These are phyloP conservation scores for Arthrobotrys pseudoclavata DNA, from an alignment of 2,329 filamentous ascomycete genomes.

Conservation along the genomic window DNA sequence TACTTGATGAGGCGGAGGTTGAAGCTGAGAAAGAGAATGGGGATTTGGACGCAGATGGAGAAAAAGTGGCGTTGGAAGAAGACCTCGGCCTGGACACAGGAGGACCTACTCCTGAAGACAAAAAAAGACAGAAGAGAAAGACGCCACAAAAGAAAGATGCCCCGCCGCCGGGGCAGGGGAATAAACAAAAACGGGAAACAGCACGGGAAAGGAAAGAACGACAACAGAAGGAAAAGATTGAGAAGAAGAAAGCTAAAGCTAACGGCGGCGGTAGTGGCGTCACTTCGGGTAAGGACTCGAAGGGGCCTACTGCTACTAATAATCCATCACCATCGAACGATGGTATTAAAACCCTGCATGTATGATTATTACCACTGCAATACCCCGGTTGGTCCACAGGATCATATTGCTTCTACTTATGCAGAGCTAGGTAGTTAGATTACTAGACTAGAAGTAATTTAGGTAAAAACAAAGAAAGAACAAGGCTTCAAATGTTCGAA, in stretches of 20 bases:
- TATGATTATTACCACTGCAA: slow-evolving; percentile 24
- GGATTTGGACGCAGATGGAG: background rate
- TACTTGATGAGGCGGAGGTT: slow-evolving; percentile 69
- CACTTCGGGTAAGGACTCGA: background rate
- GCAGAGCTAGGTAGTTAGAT: no score
- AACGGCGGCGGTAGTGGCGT: background rate
- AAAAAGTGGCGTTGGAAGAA: slow-evolving; percentile 23
- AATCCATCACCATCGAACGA: background rate
- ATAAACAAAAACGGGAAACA: slow-evolving; percentile 40
- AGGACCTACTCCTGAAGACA: slow-evolving; percentile 4
- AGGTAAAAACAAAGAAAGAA: background rate
- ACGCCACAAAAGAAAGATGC: background rate
- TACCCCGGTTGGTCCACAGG: background rate
- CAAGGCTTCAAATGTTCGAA: background rate
- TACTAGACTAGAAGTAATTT: no score
- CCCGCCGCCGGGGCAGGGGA: slow-evolving; percentile 7
- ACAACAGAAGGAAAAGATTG: slow-evolving; percentile 46
- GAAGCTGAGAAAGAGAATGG: background rate
- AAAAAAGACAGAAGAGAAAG: slow-evolving; percentile 10
- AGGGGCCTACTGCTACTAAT: slow-evolving; percentile 1
- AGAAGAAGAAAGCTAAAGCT: slow-evolving; percentile 42
- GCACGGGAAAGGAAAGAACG: slow-evolving; percentile 54
- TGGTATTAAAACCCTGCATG: slow-evolving; percentile 54
- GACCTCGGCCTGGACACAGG: slow-evolving; percentile 23
- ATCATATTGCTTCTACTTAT: background rate